Base-by-base conservation (phyloP, 345 rosid species). In the Gossypium raimondii region DNA sequence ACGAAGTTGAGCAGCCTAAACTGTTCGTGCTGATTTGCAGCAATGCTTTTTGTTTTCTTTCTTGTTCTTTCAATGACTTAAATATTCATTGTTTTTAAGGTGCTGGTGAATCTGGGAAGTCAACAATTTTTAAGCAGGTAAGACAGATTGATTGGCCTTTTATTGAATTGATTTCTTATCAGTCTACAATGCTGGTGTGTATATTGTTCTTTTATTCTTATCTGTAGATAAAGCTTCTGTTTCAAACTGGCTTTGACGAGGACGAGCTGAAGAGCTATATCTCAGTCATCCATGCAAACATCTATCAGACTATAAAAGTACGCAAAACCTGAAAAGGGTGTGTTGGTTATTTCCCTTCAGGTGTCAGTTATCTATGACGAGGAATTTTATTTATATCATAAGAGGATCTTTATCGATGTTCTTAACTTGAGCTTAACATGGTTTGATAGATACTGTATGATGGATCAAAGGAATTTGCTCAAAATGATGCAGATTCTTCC, bases 221-320 rank as follows among this genome's bases (percentile, higher is more conserved):
- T 67, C 13, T 66, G 76, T 93, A 96, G 99, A 93, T 96, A 78
- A 96, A 93, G 77, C 98, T 96, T 74, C 81, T 96, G 51, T 96
- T 96, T 81, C 98, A 96, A 87, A 96, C 95, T 73, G 99, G 99
- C 16, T 96, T 93, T 67, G 98, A 92, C 59, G 99, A 93, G 75
- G 79, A 83, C 11, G 99, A 96, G 75, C 86, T 91, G 73, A 92
- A 85, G 89, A 93, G 90, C 85, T 96, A 93, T 79, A 85, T 87
- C 74, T 81, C 98, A 25, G 97, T 96, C 87, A 89, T 93, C 75
- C 97, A 96, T 79, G 99, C 97, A 84, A 96, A 96, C 82, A 87
- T 93, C 62, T 96, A 89, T 84, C 99, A 96, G 90, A 91, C 97
- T 82, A 90, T 96, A 87, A 96, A 96, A 90, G 99, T 96, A 93